A percentile compares a stretch with the other conserved stretches of the same genome.
Evolutionary conservation across 257 asterid species (phyloP).

Genomic region (Salvia miltiorrhiza): DNA sequence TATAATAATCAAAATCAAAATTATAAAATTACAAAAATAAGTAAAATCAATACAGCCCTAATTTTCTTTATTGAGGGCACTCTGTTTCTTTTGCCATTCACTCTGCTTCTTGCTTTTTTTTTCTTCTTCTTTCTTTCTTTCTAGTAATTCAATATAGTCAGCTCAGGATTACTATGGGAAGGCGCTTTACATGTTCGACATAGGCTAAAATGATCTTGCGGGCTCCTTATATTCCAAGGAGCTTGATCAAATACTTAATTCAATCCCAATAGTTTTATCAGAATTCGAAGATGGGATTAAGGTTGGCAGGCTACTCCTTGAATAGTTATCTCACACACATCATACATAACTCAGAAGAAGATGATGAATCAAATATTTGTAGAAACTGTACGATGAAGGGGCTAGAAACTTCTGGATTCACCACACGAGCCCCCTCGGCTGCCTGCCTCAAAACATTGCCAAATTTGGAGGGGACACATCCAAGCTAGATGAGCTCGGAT

Average conservation of each 20-base stretch:
- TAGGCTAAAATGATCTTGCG: constrained; percentile 95
- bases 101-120: too few relatives aligned
- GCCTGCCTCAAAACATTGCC: constrained; percentile 79
- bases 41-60: too few relatives aligned
- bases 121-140: too few relatives aligned
- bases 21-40: too few relatives aligned
- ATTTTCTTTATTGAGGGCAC: too few relatives aligned
- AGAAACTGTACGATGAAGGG: constrained; percentile 76
- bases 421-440: constrained; percentile 91
- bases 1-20: too few relatives aligned
- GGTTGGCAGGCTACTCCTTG: constrained; percentile 32
- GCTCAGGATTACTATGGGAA: constrained; percentile 53
- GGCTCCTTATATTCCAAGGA: constrained; percentile 87
- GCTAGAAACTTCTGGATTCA: constrained; percentile 89
- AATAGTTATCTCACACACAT: background rate
- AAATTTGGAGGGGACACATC: constrained; percentile 77
- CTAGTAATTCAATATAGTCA: too few relatives aligned
- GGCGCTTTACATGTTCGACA: constrained; percentile 89
- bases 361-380: constrained; percentile 10
- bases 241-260: constrained; percentile 75
- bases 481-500: constrained; percentile 90
- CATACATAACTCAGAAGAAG: background rate
- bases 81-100: too few relatives aligned
- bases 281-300: constrained; percentile 68
- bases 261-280: constrained; percentile 59